Conservation (phyloP, 352 stramenopile species). For the Phytophthora vignae region DNA sequence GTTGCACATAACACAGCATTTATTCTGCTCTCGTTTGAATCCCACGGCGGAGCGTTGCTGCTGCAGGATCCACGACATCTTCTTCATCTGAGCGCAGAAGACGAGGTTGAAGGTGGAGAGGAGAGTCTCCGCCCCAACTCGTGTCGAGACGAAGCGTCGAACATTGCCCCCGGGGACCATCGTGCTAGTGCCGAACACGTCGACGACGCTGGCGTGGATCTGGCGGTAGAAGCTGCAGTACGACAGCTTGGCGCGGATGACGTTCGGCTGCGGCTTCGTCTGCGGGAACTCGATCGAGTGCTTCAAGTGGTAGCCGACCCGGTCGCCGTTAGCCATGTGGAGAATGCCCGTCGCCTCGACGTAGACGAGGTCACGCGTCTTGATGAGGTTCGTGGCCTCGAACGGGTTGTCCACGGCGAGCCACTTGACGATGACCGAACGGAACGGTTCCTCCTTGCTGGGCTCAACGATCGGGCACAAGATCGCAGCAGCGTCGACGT, state of each 20-base stretch:
- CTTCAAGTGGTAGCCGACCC: constrained; percentile 29
- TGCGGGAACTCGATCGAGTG: constrained; percentile 32
- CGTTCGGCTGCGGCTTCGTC: constrained; percentile 33
- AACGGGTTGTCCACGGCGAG: constrained; percentile 39
- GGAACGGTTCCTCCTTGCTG: constrained; percentile 27
- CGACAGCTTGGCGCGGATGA: constrained; percentile 53
- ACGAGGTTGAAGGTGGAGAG: constrained; percentile 26
- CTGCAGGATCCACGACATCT: constrained; percentile 18
- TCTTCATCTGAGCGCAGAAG: constrained; percentile 41
- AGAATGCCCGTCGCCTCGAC: constrained; percentile 34
- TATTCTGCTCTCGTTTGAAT: constrained; percentile 5
- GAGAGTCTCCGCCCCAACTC: not conserved
- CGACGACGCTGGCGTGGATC: constrained; percentile 41
- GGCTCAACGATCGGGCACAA: constrained; percentile 35
- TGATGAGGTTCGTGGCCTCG: constrained; percentile 30
- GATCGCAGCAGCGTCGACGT: constrained; percentile 35
- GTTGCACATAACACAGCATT: constrained; percentile 14
- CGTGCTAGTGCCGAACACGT: constrained; percentile 42
- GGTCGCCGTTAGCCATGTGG: constrained; percentile 29
- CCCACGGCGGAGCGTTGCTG: constrained; percentile 17
- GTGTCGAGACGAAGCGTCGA: not conserved
- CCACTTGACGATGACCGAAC: constrained; percentile 44
- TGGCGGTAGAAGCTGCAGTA: constrained; percentile 58
- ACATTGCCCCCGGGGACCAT: constrained; percentile 31
- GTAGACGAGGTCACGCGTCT: constrained; percentile 54